These are phyloP conservation scores for Podaxis sp. DNA, from an alignment of 768 basidiomycete species.

Conservation along the genomic window DNA sequence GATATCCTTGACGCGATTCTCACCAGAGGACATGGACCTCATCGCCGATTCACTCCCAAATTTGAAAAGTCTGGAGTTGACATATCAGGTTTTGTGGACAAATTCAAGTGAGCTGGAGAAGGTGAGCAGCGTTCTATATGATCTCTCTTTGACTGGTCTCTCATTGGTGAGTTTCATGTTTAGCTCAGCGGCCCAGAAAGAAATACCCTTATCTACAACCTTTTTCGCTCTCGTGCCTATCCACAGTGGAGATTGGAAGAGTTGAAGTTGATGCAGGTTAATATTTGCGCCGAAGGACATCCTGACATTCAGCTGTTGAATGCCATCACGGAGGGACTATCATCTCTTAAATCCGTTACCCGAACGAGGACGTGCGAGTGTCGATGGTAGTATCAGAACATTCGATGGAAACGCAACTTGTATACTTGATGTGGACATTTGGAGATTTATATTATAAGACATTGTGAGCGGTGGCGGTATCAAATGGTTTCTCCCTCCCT, in stretches of 20 bases:
- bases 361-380: slow-evolving; percentile 28
- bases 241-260: slow-evolving; percentile 8
- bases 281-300: slow-evolving; percentile 1
- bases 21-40: slow-evolving; percentile 3
- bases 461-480: no score
- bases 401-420: no score
- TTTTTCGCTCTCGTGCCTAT: neutral
- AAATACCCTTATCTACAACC: neutral
- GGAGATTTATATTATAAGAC: no score
- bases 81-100: neutral
- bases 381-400: neutral
- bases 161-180: neutral
- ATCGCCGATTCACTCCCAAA: slow-evolving; percentile 1
- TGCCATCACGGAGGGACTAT: neutral
- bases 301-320: slow-evolving; percentile 5
- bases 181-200: neutral
- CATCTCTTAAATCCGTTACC: slow-evolving; percentile 31
- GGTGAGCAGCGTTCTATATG: neutral
- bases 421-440: no score
- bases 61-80: slow-evolving; percentile 1
- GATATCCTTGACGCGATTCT: slow-evolving; percentile 3
- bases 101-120: neutral
- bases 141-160: neutral
- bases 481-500: no score
- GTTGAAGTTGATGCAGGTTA: neutral